Evolutionary conservation across 2,329 filamentous ascomycete genomes (phyloP), one percentile per base, ranked within the genome.

Genomic region (Lachnellula occidentalis): DNA sequence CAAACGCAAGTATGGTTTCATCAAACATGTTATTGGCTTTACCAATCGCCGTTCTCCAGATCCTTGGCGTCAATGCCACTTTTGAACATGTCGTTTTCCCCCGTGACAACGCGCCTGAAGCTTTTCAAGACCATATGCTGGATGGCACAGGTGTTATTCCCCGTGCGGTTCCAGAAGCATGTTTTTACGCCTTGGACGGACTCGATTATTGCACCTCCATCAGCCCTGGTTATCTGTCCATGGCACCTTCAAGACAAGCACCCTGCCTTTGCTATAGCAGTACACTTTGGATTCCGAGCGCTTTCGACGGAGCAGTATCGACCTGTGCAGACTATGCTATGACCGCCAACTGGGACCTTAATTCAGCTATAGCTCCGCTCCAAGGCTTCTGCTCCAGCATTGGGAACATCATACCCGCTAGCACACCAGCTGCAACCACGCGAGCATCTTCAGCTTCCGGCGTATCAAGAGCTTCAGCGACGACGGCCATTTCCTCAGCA

Each of bases 221-320:
- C 21, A 59, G 48, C 22, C 51, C 55, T 21, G 61, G 59, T 12
- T 63, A 54, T 22, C 21, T 50, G 2, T 42, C 39, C 24, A 31
- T 56, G 21, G 34, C 48, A 4, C 24, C 42, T 3, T 34, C 51
- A 34, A 31, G 19, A 31, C 57, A 59, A 51, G 61, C 59, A 36
- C 53, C 58, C 12, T 63, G 61, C 42, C 21, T 62, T 3, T 63
- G 61, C 41, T 63, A 63, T 41, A 59, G 55, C 45, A 54, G 49
- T 31, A 54, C 53, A 5, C 21, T 31, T 1, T 63, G 56, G 56
- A 21, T 24, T 3, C 59, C 61, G 11, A 47, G 53, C 14, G 22
- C 37, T 22, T 63, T 63, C 45, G 61, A 63, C 31, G 54, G 45
- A n/a, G 45, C 48, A 4, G 43, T 60, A 9, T 51, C 36, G 9